phyloP scores from a whole-genome alignment of 495 filamentous ascomycete species.

The Penicillium robsamsonii region DNA sequence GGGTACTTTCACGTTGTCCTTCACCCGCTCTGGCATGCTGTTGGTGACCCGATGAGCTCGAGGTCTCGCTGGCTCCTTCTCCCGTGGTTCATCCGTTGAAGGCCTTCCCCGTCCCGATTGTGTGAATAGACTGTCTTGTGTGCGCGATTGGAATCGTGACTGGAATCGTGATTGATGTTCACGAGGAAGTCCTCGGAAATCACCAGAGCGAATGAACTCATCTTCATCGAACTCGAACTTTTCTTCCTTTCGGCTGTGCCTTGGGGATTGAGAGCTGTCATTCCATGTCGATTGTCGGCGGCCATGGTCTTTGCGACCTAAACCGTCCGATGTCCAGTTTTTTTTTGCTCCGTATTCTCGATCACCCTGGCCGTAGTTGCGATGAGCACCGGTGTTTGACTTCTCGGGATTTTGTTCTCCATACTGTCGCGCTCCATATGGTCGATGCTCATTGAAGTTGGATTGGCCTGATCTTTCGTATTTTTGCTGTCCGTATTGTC shows the following conservation, averaged over 20 bases:
- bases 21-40: constrained; percentile 38
- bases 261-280: neutral
- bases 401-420: neutral
- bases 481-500: constrained; percentile 1
- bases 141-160: constrained; percentile 2
- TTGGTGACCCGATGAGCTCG: constrained; percentile 30
- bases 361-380: neutral
- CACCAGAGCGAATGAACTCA: constrained; percentile 37
- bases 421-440: neutral
- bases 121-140: neutral
- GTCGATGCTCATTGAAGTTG: neutral
- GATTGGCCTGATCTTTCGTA: neutral
- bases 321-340: neutral
- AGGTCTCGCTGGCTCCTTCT: constrained; percentile 10
- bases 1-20: constrained; percentile 43
- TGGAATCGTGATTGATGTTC: constrained; percentile 24
- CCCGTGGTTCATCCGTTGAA: constrained; percentile 2
- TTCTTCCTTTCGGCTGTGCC: constrained; percentile 1
- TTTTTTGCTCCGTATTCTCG: neutral
- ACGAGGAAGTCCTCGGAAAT: constrained; percentile 30
- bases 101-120: neutral
- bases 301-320: neutral
- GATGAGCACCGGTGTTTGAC: neutral
- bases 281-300: neutral
- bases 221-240: constrained; percentile 29